Evolutionary conservation across 1,139 yeast genomes (phyloP).

Genomic region (Lodderomyces parapsilosis): DNA sequence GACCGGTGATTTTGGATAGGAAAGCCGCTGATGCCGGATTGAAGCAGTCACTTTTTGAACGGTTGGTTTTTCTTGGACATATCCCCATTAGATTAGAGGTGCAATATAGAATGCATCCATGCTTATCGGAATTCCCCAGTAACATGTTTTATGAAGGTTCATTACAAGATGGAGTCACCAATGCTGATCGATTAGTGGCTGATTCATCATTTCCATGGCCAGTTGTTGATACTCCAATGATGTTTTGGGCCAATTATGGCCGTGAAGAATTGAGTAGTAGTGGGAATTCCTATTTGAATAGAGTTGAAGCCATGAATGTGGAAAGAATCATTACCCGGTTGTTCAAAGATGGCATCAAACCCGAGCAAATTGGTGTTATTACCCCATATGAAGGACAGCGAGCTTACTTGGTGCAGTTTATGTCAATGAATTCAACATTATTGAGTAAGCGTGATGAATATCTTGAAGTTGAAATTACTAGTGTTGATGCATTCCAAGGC

Average conservation of each 20-base stretch:
- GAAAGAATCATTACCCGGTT: conserved; percentile 75
- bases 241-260: conserved; percentile 93
- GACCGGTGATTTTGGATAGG: conserved; percentile 82
- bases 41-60: conserved; percentile 80
- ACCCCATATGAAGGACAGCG: conserved; percentile 97
- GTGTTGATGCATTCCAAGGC: conserved; percentile 96
- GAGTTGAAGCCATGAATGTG: conserved; percentile 90
- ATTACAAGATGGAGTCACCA: conserved; percentile 86
- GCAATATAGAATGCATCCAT: conserved; percentile 95
- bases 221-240: conserved; percentile 76
- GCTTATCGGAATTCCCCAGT: conserved; percentile 81
- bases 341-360: conserved; percentile 76
- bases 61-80: conserved; percentile 81
- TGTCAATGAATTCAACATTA: conserved; percentile 71
- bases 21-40: conserved; percentile 86
- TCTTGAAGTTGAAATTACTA: conserved; percentile 77
- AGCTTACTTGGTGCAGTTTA: conserved; percentile 75
- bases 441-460: conserved; percentile 60
- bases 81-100: conserved; percentile 85
- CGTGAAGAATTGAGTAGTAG: conserved; percentile 82
- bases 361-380: conserved; percentile 85
- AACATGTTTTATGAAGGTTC: conserved; percentile 93
- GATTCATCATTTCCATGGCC: conserved; percentile 87
- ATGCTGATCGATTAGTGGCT: conserved; percentile 60
- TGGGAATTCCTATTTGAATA: conserved; percentile 82